These are phyloP conservation scores for Podila minutissima DNA, from an alignment of 192 early-diverging fungal genomes.

Conservation along the genomic window DNA sequence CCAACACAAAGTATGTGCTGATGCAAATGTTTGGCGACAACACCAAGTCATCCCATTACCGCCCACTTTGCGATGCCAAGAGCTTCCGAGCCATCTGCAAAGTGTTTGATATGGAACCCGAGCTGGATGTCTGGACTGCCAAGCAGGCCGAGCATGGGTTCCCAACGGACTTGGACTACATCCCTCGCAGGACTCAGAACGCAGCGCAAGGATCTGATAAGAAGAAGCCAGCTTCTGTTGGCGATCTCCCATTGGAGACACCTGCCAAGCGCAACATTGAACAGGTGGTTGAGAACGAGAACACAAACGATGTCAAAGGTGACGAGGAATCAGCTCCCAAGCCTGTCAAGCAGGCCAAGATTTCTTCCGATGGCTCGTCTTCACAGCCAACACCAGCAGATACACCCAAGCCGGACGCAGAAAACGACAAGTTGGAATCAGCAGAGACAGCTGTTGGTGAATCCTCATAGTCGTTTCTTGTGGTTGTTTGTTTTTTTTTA, in stretches of 20 bases:
- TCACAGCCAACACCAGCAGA: slow-evolving; percentile 25
- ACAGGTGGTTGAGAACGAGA: not conserved
- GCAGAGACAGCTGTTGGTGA: not conserved
- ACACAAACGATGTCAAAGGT: too few relatives aligned
- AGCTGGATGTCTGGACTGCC: slow-evolving; percentile 35
- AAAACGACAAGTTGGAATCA: not conserved
- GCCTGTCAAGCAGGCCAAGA: slow-evolving; percentile 12
- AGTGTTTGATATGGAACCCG: slow-evolving; percentile 33
- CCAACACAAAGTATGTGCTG: slow-evolving; percentile 92
- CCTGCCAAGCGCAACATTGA: slow-evolving; percentile 13
- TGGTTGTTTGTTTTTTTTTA: not conserved
- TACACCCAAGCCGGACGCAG: slow-evolving; percentile 5
- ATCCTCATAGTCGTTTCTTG: not conserved
- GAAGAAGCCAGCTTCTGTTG: not conserved
- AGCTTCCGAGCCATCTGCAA: slow-evolving; percentile 63
- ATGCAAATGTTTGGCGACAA: slow-evolving; percentile 83
- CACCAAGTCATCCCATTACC: slow-evolving; percentile 61
- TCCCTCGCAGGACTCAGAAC: not conserved
- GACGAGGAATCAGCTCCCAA: not conserved
- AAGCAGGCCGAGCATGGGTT: slow-evolving; percentile 26
- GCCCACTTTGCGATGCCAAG: slow-evolving; percentile 57
- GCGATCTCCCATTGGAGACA: not conserved
- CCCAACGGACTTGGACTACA: slow-evolving; percentile 29
- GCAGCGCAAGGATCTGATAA: not conserved
- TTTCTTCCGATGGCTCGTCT: slow-evolving; percentile 5